phyloP scores from a whole-genome alignment of 2,329 filamentous ascomycete genomes.

The Neonectria coccinea region DNA sequence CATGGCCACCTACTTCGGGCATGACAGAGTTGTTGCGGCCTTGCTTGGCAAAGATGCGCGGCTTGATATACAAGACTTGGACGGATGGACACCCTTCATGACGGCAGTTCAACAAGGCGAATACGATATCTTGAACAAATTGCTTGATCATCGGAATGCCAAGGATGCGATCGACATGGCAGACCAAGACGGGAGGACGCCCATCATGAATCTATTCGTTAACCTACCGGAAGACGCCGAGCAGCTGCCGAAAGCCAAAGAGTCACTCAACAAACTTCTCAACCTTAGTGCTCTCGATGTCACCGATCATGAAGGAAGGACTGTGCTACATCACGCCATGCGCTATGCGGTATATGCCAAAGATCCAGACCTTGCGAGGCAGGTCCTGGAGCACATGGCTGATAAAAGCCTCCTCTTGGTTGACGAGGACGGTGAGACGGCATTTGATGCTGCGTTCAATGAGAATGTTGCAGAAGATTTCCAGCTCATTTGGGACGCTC shows the following conservation, averaged over 20 bases:
- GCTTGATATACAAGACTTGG: not conserved
- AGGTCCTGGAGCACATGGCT: too few relatives aligned
- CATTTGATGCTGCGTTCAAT: too few relatives aligned
- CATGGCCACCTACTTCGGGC: not conserved
- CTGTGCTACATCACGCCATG: not conserved
- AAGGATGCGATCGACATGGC: not conserved
- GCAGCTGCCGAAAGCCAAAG: too few relatives aligned
- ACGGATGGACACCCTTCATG: not conserved
- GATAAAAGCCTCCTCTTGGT: too few relatives aligned
- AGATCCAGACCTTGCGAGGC: too few relatives aligned
- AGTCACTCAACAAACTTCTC: too few relatives aligned
- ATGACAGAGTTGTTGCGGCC: not conserved
- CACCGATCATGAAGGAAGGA: not conserved
- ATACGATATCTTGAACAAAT: not conserved
- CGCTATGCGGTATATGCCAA: too few relatives aligned
- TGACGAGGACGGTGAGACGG: too few relatives aligned
- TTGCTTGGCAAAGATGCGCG: not conserved
- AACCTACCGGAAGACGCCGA: too few relatives aligned
- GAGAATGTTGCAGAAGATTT: too few relatives aligned
- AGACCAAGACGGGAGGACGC: not conserved
- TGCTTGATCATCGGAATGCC: not conserved
- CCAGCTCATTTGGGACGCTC: too few relatives aligned
- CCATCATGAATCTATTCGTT: not conserved
- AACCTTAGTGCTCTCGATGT: not conserved
- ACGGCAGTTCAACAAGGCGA: not conserved